Evolutionary conservation across 139 green algal genomes (phyloP).

Genomic region (Chlamydomonas schloesseri): DNA sequence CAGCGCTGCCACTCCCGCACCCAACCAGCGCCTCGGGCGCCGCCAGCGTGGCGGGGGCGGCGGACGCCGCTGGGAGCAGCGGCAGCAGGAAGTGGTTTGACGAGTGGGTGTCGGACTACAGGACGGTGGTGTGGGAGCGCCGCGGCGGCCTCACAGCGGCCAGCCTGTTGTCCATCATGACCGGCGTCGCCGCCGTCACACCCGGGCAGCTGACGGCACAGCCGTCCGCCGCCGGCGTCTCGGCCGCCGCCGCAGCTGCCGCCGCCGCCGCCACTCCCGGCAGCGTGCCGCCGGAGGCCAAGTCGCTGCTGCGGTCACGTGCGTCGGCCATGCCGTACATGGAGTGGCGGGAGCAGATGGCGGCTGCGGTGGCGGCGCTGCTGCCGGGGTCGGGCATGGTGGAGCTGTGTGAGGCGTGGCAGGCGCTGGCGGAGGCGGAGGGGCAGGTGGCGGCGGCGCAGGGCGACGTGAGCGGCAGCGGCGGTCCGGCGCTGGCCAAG

Average conservation of each 20-base stretch:
- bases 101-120: conserved; percentile 4
- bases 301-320: not conserved
- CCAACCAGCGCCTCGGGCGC: too few species aligned
- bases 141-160: not conserved
- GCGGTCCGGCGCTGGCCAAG: too few species aligned
- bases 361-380: not conserved
- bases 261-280: too few species aligned
- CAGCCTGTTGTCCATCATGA: not conserved
- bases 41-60: not conserved
- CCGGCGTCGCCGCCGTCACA: not conserved
- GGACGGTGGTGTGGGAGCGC: not conserved
- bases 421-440: conserved; percentile 27
- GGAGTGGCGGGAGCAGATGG: conserved; percentile 9
- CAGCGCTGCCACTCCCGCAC: not conserved
- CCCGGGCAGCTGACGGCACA: too few species aligned
- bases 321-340: not conserved
- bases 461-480: too few species aligned
- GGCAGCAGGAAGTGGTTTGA: not conserved
- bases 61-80: not conserved
- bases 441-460: not conserved
- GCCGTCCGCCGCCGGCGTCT: not conserved
- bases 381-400: not conserved
- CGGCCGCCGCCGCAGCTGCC: not conserved
- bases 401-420: conserved; percentile 33
- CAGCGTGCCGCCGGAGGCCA: not conserved